These are phyloP conservation scores for Irpex rosettiformis DNA, from an alignment of 1,284 basidiomycete species.

Conservation along the genomic window DNA sequence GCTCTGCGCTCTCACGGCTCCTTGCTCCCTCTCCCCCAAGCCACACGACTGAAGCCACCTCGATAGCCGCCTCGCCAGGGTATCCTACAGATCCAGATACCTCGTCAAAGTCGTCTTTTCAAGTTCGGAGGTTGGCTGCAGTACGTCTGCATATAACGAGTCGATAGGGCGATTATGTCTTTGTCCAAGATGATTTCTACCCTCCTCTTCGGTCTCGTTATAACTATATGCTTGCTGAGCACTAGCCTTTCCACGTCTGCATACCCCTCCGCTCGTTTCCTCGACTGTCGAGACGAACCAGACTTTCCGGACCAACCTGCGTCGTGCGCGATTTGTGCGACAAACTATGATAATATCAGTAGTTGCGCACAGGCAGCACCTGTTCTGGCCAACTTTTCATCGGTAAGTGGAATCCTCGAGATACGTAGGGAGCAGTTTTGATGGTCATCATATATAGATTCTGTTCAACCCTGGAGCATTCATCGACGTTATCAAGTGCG, in stretches of 20 bases:
- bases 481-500: slow-evolving; percentile 61
- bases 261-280: neutral
- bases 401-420: no score
- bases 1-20: neutral
- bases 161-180: slow-evolving; percentile 1
- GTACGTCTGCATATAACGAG: neutral
- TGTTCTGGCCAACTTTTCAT: slow-evolving; percentile 54
- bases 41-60: neutral
- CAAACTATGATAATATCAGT: slow-evolving; percentile 49
- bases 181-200: neutral
- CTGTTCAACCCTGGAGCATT: slow-evolving; percentile 62
- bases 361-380: slow-evolving; percentile 56
- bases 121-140: neutral
- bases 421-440: neutral
- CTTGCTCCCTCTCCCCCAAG: neutral
- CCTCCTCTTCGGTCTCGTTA: neutral
- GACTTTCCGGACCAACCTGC: slow-evolving; percentile 46
- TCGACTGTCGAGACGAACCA: slow-evolving; percentile 28
- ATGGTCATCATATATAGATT: slow-evolving; percentile 34
- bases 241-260: neutral
- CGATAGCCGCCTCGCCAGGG: neutral
- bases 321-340: slow-evolving; percentile 52
- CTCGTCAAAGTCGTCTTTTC: neutral
- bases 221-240: neutral
- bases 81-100: neutral